Percentiles rank a stretch among this genome's conserved stretches.
Conservation (phyloP, 371 early-diverging fungal species). For the Mucor mucedo region DNA sequence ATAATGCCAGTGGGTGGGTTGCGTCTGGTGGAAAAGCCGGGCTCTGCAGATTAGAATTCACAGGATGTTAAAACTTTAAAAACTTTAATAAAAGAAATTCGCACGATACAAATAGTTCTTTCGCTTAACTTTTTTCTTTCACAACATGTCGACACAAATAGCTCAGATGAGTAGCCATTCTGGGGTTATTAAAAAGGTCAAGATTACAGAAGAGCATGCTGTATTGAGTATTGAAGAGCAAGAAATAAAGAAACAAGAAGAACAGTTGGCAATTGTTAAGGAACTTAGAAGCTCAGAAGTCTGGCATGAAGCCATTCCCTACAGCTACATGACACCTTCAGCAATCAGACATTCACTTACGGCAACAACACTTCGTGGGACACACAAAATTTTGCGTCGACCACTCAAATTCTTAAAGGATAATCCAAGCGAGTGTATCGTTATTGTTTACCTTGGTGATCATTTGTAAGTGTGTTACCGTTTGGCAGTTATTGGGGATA, state of each 20-base stretch:
- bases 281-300: conserved; percentile 29
- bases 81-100: conserved; percentile 4
- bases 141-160: neutral
- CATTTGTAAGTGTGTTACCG: conserved; percentile 39
- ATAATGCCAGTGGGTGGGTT: conserved; percentile 25
- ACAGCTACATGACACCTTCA: conserved; percentile 36
- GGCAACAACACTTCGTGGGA: conserved; percentile 54
- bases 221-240: conserved; percentile 18
- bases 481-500: conserved; percentile 1
- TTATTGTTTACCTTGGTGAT: conserved; percentile 43
- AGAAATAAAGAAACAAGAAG: conserved; percentile 31
- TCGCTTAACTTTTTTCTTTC: neutral
- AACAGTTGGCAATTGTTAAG: conserved; percentile 24
- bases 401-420: conserved; percentile 50
- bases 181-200: neutral
- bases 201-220: conserved; percentile 20
- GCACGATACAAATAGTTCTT: neutral
- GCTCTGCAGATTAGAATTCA: conserved; percentile 34
- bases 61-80: conserved; percentile 9
- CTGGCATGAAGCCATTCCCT: conserved; percentile 38
- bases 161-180: conserved; percentile 6
- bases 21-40: conserved; percentile 39
- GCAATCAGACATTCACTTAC: conserved; percentile 49
- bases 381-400: conserved; percentile 48
- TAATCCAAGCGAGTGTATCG: conserved; percentile 41